Conservation (phyloP, 139 green algal species). For the Spirogloea muscicola region DNA sequence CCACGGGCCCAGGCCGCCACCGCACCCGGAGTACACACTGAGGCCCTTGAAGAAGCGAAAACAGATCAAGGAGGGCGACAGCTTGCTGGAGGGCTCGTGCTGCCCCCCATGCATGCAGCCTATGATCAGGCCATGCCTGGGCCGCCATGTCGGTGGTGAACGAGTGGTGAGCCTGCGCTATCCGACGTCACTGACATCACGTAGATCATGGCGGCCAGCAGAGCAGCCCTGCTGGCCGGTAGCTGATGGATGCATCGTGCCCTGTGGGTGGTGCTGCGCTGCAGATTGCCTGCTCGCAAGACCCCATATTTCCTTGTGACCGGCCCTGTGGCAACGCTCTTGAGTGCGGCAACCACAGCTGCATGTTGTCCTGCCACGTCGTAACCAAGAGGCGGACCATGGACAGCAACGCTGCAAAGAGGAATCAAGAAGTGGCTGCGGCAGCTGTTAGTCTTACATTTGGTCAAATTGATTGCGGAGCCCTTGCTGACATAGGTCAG, state of each 20-base stretch:
- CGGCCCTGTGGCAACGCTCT: conserved; percentile 36
- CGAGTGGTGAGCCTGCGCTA: not conserved
- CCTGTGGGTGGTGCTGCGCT: not conserved
- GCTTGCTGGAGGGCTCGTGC: conserved; percentile 1
- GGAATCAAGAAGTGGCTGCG: not conserved
- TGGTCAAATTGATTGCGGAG: not conserved
- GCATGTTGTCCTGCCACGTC: conserved; percentile 27
- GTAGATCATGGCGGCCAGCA: not conserved
- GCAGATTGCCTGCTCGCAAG: conserved; percentile 18
- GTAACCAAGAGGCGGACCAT: conserved; percentile 6
- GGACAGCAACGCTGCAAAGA: not conserved
- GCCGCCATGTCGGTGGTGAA: not conserved
- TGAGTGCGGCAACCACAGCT: conserved; percentile 40
- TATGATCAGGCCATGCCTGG: not conserved
- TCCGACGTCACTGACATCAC: not conserved
- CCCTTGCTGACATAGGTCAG: not conserved
- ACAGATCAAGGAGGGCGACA: not conserved
- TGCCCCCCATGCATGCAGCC: conserved; percentile 23
- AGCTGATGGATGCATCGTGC: not conserved
- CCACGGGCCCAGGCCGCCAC: conserved; percentile 61
- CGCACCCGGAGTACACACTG: conserved; percentile 34
- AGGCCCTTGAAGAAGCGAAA: conserved; percentile 26
- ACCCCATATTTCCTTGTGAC: conserved; percentile 24
- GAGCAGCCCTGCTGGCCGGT: not conserved
- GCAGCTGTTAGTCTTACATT: conserved; percentile 10